Conservation (phyloP, 2,329 filamentous ascomycete species). For the Arachnomyces sp. region DNA sequence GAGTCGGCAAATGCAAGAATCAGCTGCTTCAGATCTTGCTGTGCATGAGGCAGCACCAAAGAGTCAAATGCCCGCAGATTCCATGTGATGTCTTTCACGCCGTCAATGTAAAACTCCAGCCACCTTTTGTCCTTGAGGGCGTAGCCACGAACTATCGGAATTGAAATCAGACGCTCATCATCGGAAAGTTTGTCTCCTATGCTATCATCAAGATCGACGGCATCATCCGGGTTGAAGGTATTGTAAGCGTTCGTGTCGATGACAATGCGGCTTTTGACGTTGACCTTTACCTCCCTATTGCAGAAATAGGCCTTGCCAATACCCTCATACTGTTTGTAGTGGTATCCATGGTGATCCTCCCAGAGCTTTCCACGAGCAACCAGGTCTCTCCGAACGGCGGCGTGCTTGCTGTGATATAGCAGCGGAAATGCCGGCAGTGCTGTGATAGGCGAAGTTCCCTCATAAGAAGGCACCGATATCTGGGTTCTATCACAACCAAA, state of each 20-base stretch:
- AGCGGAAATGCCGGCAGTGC: slow-evolving; percentile 20
- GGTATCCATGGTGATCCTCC: slow-evolving; percentile 6
- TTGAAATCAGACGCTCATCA: background rate
- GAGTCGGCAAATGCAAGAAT: slow-evolving; percentile 41
- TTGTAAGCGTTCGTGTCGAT: slow-evolving; percentile 8
- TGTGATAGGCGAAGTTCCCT: slow-evolving; percentile 14
- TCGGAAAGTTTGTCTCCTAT: too few relatives aligned
- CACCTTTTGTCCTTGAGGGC: background rate
- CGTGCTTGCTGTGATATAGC: slow-evolving; percentile 14
- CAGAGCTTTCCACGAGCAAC: slow-evolving; percentile 9
- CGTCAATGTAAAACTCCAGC: slow-evolving; percentile 30
- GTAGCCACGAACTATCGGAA: slow-evolving; percentile 5
- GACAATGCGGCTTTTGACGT: slow-evolving; percentile 8
- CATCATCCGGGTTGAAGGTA: slow-evolving; percentile 6
- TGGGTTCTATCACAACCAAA: too few relatives aligned
- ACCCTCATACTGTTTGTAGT: slow-evolving; percentile 11
- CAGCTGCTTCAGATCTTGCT: slow-evolving; percentile 36
- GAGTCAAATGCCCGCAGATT: slow-evolving; percentile 39
- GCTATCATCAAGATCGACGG: too few relatives aligned
- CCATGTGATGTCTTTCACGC: slow-evolving; percentile 38
- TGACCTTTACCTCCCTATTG: slow-evolving; percentile 3
- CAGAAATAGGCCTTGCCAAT: background rate
- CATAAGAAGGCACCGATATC: too few relatives aligned
- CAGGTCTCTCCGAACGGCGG: slow-evolving; percentile 7
- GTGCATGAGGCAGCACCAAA: slow-evolving; percentile 40